Evolutionary conservation across 1,284 basidiomycete genomes (phyloP), one percentile per base, ranked within the genome.

Genomic region (Cystobasidiaceae sp.): DNA sequence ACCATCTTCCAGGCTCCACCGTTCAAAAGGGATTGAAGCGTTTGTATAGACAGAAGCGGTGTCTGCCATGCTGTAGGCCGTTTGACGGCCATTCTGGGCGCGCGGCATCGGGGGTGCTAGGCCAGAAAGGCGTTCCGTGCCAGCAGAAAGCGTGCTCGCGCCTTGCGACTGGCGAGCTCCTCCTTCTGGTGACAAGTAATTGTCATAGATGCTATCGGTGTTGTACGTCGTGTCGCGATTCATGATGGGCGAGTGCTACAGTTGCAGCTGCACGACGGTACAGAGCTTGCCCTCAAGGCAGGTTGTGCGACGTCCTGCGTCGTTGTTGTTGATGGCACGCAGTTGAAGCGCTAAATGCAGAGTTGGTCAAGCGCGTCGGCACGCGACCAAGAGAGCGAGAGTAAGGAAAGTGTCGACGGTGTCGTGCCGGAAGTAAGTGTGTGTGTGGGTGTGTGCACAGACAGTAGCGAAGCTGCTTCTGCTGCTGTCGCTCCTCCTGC

Each of bases 21-120:
- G 27, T 34, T 64, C 61, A 45, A 54, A 64, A 8, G 51, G 51
- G 1, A 52, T 56, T 4, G 61, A 56, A 17, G 61, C 51, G 28
- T 39, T 64, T 15, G 51, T 64, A 33, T 64, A 64, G 9, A 64
- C 52, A 9, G 61, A 64, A 25, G 61, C 50, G 27, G 61, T 64
- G 25, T 64, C 61, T 46, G 61, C 61, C 43, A 50, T 64, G 39
- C 61, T 64, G 43, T 46, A 50, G n/a, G 48, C 51, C 33, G 46
- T 64, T 30, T 56, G 39, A 9, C 61, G 27, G 1, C 28, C 61
- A 39, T 55, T 48, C 30, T 49, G 17, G n/a, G 41, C 25, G 21
- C 61, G 51, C 21, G 61, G 61, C 28, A 64, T 56, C n/a, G 61
- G 61, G 25, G 61, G 61, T 32, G 61, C 61, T n/a, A 64, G 51